Evolutionary conservation across 2,329 filamentous ascomycete genomes (phyloP).

Genomic region (Clonostachys rhizophaga): DNA sequence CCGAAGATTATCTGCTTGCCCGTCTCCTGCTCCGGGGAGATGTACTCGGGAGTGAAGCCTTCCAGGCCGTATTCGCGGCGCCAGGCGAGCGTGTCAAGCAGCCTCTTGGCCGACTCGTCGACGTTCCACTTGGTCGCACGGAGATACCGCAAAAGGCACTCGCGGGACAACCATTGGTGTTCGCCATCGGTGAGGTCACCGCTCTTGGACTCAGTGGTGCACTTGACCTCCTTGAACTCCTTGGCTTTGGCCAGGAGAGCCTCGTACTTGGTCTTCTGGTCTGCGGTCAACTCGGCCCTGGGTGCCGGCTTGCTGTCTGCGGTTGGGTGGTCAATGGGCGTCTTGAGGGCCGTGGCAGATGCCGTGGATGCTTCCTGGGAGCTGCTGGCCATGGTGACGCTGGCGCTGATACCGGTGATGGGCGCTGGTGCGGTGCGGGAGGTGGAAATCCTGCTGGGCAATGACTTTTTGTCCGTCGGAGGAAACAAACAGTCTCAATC

Average conservation of each 20-base stretch:
- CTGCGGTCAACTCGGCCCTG: slow-evolving; percentile 59
- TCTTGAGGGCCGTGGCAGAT: slow-evolving; percentile 20
- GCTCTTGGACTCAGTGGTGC: slow-evolving; percentile 49
- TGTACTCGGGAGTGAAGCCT: slow-evolving; percentile 76
- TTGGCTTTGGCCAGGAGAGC: slow-evolving; percentile 66
- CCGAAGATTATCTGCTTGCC: slow-evolving; percentile 91
- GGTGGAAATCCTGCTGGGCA: too few relatives aligned
- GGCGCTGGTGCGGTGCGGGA: too few relatives aligned
- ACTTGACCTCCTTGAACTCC: slow-evolving; percentile 61
- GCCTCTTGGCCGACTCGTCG: slow-evolving; percentile 69
- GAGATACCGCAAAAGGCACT: slow-evolving; percentile 89
- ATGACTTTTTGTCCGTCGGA: too few relatives aligned
- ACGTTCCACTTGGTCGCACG: slow-evolving; percentile 89
- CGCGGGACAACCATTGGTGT: slow-evolving; percentile 83
- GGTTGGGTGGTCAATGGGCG: slow-evolving; percentile 54
- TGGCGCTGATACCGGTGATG: too few relatives aligned
- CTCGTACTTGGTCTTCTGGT: slow-evolving; percentile 80
- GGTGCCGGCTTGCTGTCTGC: slow-evolving; percentile 52
- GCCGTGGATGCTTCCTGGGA: too few relatives aligned
- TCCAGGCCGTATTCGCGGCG: slow-evolving; percentile 84
- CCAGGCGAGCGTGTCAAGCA: slow-evolving; percentile 80
- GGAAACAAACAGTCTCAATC: too few relatives aligned
- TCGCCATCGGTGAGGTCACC: slow-evolving; percentile 73
- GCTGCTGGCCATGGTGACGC: too few relatives aligned
- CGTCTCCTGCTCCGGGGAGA: slow-evolving; percentile 91